Evolutionary conservation across 2,329 filamentous ascomycete genomes (phyloP), one percentile per base, ranked within the genome.

Genomic region (Cercospora berteroae): DNA sequence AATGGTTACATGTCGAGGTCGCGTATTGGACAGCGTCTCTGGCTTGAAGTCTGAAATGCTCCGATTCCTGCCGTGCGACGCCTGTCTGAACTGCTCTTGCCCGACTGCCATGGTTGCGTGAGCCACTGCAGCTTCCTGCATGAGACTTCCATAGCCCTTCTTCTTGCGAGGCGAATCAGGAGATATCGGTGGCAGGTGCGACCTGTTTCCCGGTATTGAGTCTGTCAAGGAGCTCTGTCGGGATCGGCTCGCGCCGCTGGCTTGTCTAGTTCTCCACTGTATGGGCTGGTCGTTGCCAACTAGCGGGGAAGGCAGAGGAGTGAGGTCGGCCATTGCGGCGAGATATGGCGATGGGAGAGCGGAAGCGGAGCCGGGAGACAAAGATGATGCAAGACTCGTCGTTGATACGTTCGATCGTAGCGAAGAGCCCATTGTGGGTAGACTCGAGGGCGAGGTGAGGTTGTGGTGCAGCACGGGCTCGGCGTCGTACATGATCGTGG

Each of bases 21-120:
- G 91, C 0, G 89, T 85, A 60, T 90, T 85, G 52, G 88, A 84
- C 70, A 90, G 82, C 5, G 87, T 82, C 63, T 95, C 91, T 2
- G 93, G 93, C 0, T 88, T 85, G 78, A 96, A 97, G 71, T 97
- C 94, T 81, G 93, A 97, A 27, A 95, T 82, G 79, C 94, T 97
- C 73, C 94, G 86, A 77, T 95, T 93, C 67, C 91, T 87, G 12
- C 83, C 82, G 65, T 77, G 91, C 18, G 70, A 56, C 25, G 48
- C 64, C 50, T 67, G 55, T 59, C 72, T 70, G 25, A 61, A 64
- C 18, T 69, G 72, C 57, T 74, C 73, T 48, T 75, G 72, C 20
- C 67, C 73, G 20, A 58, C 60, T 13, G 71, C 72, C n/a, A 64
- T 67, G 13, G 67, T 50, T 23, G 70, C 69, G 57, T 73, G 74